Base-by-base conservation (phyloP, 331 rosid species). In the Saraca asoca region DNA sequence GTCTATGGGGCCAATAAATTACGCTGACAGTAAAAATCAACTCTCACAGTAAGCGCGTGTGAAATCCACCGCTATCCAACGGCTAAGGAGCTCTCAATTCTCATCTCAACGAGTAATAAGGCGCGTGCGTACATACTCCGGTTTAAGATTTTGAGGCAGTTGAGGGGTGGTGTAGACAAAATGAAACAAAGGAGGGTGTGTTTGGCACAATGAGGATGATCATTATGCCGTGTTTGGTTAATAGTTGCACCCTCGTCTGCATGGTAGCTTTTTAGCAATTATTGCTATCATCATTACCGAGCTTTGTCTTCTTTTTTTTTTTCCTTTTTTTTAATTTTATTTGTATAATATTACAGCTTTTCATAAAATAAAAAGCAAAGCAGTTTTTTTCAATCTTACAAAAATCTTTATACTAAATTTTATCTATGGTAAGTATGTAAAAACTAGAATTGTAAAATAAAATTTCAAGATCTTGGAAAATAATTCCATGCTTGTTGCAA, bases 231-330 rank as follows among this genome's bases (percentile, higher is more conserved):
- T 73, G 62, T 79, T 46, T 17, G 19, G 9, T 45, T 49, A 19
- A 39, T 24, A 7, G 15, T 12, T 7, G 18, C 59, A 37, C 71
- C 58, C 54, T 73, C 64, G 52, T 60, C 62, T 72, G 76, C 63
- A 72, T 60, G 60, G 39, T 6, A 50, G 56, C 71, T 69, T 73
- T 75, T 70, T 49, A 64, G 66, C 68, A 62, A 78, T 78, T 69
- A 81, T 65, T 80, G 76, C 62, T 45, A 15, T 72, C 24, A 71
- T 78, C 41, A 68, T 78, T 61, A 54, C 67, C 52, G 1, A 24
- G 31, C 31, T 24, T 24, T 19, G 11, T 18, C 24, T 71, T 51
- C 9, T n/a, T 38, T 0, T 12, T 0, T 18, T 59, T 41, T 12
- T 38, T 10, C 39, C 13, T 9, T n/a, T 51, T 51, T 0, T 11